Evolutionary conservation across 768 basidiomycete genomes (phyloP), one percentile per base, ranked within the genome.

Genomic region (Lactarius indigo): DNA sequence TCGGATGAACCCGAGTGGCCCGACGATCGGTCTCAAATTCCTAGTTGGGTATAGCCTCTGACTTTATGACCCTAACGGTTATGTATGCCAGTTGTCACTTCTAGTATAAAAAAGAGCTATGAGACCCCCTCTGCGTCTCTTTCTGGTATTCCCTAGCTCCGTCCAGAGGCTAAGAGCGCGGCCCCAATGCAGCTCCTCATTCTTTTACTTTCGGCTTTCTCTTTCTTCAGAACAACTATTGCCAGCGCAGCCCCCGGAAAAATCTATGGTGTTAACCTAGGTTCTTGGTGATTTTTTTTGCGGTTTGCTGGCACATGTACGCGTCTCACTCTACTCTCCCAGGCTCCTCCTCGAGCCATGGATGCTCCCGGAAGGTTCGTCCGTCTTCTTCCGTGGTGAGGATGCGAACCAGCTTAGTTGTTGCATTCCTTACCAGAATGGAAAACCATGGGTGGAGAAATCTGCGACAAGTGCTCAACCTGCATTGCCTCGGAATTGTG

Each of bases 291-390:
- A 70, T 59, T 31, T 59, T 31, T 59, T 33, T 3, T 10, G 7
- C 17, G 23, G 5, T n/a, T 30, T 30, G 33, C 13, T 37, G 17
- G 17, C 41, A 37, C 42, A 57, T 68, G 68, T 44, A 57, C 30
- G 52, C 57, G 26, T 57, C 57, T 50, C 68, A 50, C 17, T 5
- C n/a, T 31, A 8, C 5, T 20, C 23, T 41, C 65, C 12, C 63
- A 91, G 91, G 91, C 80, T 92, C 59, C 75, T 92, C 0, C 74
- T 91, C 6, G 91, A 92, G 72, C 71, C 89, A n/a, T 92, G 91
- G 91, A 92, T 92, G 90, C 79, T 91, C 50, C 90, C 89, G 10
- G 77, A 80, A 74, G 87, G 87, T 87, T 66, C 5, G 15, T 26
- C 26, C 30, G 5, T 18, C 26, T 26, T 13, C 31, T 5, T 35